Percentiles rank a stretch among this genome's conserved stretches.
Evolutionary conservation across 306 rosid species (phyloP).

Genomic region (Pachyrhizus erosus): DNA sequence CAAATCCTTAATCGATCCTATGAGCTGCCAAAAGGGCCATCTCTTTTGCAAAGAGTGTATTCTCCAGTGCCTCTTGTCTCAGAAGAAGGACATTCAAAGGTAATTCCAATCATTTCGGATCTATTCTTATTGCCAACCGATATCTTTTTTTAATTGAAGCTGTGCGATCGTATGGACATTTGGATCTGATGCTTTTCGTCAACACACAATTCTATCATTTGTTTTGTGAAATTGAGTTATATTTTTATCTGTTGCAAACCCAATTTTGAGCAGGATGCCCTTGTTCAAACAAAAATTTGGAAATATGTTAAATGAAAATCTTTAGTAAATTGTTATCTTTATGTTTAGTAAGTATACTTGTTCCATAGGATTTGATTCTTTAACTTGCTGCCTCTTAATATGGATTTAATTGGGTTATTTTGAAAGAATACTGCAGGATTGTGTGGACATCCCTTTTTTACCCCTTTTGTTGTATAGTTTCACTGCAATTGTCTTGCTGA

Average conservation of each 20-base stretch:
- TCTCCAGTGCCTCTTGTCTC: conserved; percentile 83
- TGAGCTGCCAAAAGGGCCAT: conserved; percentile 91
- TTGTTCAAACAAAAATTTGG: no score
- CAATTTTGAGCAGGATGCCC: no score
- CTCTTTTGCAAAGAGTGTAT: conserved; percentile 93
- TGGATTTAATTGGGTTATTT: neutral
- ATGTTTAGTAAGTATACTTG: neutral
- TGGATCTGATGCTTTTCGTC: neutral
- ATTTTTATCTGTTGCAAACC: no score
- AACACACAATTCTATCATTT: no score
- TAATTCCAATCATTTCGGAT: neutral
- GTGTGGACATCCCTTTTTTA: neutral
- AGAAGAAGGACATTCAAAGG: conserved; percentile 97
- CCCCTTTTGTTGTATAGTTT: neutral
- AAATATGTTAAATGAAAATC: neutral
- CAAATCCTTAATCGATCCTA: conserved; percentile 87
- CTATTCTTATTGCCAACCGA: neutral
- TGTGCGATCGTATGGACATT: neutral
- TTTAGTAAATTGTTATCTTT: neutral
- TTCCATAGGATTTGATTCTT: neutral
- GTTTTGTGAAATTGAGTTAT: no score
- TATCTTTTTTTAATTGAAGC: neutral
- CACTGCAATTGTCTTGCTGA: neutral
- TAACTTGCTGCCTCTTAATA: neutral
- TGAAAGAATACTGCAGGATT: no score